phyloP scores from a whole-genome alignment of 495 filamentous ascomycete species.

The Penicillium macrosclerotiorum region DNA sequence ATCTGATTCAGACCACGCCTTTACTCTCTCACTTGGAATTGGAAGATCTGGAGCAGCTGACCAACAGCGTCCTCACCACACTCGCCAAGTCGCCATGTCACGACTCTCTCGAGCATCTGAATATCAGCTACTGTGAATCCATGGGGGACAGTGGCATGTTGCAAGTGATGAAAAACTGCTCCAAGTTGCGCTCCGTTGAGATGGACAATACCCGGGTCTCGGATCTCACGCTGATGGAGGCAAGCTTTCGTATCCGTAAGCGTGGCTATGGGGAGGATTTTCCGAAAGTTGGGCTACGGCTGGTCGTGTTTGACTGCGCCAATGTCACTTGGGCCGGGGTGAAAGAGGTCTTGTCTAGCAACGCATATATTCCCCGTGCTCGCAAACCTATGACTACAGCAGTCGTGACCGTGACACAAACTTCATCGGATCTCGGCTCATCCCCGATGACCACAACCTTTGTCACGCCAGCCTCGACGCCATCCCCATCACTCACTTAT shows the following conservation, averaged over 20 bases:
- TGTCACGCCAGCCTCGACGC: constrained; percentile 31
- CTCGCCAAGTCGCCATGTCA: constrained; percentile 75
- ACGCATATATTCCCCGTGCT: constrained; percentile 59
- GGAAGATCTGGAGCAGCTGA: constrained; percentile 77
- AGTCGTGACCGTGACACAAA: constrained; percentile 28
- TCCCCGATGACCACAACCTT: constrained; percentile 27
- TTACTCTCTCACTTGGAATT: constrained; percentile 83
- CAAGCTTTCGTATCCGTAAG: constrained; percentile 67
- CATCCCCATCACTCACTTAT: constrained; percentile 42
- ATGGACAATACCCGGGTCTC: constrained; percentile 95
- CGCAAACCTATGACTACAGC: constrained; percentile 26
- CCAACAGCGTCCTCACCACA: constrained; percentile 68
- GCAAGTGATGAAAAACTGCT: constrained; percentile 73
- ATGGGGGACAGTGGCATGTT: constrained; percentile 84
- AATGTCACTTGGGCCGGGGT: constrained; percentile 92
- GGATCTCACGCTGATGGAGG: constrained; percentile 85
- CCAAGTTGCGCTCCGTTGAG: constrained; percentile 64
- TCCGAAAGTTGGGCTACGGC: constrained; percentile 61
- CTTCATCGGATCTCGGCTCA: constrained; percentile 24
- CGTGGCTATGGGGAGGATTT: constrained; percentile 55
- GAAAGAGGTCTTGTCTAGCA: constrained; percentile 79
- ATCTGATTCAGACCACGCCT: constrained; percentile 71
- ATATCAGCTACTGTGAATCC: constrained; percentile 84
- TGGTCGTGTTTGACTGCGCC: constrained; percentile 89
- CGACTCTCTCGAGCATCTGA: constrained; percentile 69